phyloP scores from a whole-genome alignment of 495 filamentous ascomycete genomes.

The Ramalina intermedia region DNA sequence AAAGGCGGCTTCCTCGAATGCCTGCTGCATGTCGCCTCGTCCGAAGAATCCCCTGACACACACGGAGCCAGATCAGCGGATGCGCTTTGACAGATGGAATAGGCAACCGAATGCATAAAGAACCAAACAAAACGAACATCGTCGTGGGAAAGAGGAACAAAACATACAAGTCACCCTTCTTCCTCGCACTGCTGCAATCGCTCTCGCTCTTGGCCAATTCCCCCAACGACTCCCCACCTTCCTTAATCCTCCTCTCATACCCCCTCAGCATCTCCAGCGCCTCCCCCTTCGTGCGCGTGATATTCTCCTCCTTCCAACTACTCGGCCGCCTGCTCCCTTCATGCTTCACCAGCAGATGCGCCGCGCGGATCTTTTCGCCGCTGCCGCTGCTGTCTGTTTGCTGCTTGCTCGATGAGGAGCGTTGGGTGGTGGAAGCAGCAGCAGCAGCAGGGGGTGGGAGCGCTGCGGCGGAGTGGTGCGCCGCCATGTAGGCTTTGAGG shows the following conservation, averaged over 20 bases:
- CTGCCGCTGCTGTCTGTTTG: constrained; percentile 17
- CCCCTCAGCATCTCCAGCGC: constrained; percentile 60
- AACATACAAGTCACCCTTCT: constrained; percentile 75
- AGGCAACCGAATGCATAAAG: no score
- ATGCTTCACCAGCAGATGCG: constrained; percentile 89
- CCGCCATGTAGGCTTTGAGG: constrained; percentile 84
- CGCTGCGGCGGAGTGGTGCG: constrained; percentile 48
- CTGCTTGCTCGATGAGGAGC: neutral
- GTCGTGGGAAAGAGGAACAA: neutral
- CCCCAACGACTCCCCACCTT: constrained; percentile 50
- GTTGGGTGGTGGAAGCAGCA: constrained; percentile 25
- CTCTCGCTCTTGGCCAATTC: constrained; percentile 78
- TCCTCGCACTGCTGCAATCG: constrained; percentile 88
- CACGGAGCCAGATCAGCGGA: constrained; percentile 3
- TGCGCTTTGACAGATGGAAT: neutral
- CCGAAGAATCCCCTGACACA: constrained; percentile 69
- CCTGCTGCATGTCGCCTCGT: constrained; percentile 91
- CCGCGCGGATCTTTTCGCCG: constrained; percentile 79
- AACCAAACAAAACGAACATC: no score
- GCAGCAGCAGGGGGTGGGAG: constrained; percentile 22
- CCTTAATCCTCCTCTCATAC: constrained; percentile 59
- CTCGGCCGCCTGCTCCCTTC: constrained; percentile 69
- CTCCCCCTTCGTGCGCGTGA: constrained; percentile 78
- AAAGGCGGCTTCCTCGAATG: constrained; percentile 94
- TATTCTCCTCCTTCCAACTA: constrained; percentile 80